Evolutionary conservation across 1,139 yeast genomes (phyloP), one percentile per base, ranked within the genome.

Genomic region (Zygotorulaspora mrakii): DNA sequence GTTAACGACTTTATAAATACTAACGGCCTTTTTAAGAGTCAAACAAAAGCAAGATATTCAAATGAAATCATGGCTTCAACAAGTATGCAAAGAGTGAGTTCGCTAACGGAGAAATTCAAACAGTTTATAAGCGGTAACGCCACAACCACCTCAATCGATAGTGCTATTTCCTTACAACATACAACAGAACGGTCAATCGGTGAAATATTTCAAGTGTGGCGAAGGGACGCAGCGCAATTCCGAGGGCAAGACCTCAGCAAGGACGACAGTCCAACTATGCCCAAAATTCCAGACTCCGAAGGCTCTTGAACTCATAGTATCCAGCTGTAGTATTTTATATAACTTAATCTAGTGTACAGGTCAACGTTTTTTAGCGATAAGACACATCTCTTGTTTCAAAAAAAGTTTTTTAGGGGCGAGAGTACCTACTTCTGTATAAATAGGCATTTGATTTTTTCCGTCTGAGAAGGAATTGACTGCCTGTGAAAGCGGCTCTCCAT

Each of bases 1-100:
- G 53, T 42, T 14, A 46, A 53, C 23, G 46, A 46, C 17, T 43
- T 43, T 31, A 43, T 43, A 18, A 43, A 40, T 18, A 43, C 47
- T 5, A 43, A 38, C 36, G 40, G 34, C n/a, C 29, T 43, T 10
- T 43, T 40, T 31, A 30, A 37, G 12, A 26, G 38, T 12, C 37
- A 33, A 23, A 34, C 16, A 8, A 25, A 38, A 9, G 6, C 27
- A 11, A 24, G 13, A 24, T 10, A 12, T 20, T 17, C 11, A 9
- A 17, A 23, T 12, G 22, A 28, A 4, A 17, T 18, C 13, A 18
- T 29, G 2, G 37, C 31, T 10, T 31, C 43, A 11, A 32, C 32
- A 18, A 18, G 40, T 22, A 40, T 40, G 43, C 34, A 25, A 16
- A 23, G 43, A 11, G 40, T 32, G 6, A 32, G 40, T 25, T 40